Base-by-base conservation (phyloP, 2,329 filamentous ascomycete genomes). In the Albophoma yamanashiensis region DNA sequence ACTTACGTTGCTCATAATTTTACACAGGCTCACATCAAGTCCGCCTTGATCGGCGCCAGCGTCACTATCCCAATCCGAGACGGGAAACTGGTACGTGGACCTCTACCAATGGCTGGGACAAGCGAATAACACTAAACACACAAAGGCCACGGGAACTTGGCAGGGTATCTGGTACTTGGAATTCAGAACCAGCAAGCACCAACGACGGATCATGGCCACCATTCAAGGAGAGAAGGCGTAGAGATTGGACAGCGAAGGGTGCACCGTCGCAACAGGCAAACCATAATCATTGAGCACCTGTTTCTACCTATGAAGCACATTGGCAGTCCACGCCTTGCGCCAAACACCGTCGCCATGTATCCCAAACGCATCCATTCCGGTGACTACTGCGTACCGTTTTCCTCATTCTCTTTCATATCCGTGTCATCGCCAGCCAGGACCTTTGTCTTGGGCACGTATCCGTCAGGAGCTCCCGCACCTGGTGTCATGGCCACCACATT, bases 161-260 rank as follows among this genome's bases (percentile, higher is more conserved):
- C 90, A 94, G 68, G 85, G 94, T 0, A 93, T 97, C 62, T 97
- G 91, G 89, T 96, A 95, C 73, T 77, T 97, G 64, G 94, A 97
- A 75, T 97, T 97, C 72, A 82, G 93, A 60, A 82, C 80, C 12
- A 78, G 78, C 66, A 91, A 85, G 74, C 92, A 97, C 74, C 80
- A 84, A 64, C 83, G 94, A 68, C 89, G 86, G 71, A 83, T 97
- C 15, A 87, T 99, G 63, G 93, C 93, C 59, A 97, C 94, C 1
- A 95, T 97, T 63, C 92, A 97, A 74, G 94, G 93, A 52, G 89
- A 97, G 77, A 86, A 86, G 72, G 76, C 77, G 58, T 78, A 65
- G 60, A 40, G 39, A 17, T 39, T 47, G 43, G 39, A 31, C 20
- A 45, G 38, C 45, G 25, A 57, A 42, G 20, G 14, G n/a, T 27